phyloP scores from a whole-genome alignment of 1,139 yeast genomes.

The Kazachstania sp. region DNA sequence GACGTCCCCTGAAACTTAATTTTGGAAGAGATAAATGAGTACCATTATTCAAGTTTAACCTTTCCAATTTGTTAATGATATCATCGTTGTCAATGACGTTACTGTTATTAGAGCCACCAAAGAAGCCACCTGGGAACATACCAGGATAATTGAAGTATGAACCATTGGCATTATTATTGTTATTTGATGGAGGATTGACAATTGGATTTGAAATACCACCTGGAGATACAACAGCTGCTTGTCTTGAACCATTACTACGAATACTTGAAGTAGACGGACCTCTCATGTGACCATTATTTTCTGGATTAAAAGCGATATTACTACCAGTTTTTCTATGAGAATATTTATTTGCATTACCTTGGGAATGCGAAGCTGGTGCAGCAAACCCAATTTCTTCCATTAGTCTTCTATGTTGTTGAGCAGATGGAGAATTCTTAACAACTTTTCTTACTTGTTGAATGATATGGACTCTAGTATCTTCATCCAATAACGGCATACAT shows the following conservation, averaged over 20 bases:
- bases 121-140: slow-evolving; percentile 19
- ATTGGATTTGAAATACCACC: not conserved
- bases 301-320: slow-evolving; percentile 22
- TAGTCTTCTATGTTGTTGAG: slow-evolving; percentile 73
- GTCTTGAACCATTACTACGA: slow-evolving; percentile 27
- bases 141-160: slow-evolving; percentile 28
- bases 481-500: slow-evolving; percentile 53
- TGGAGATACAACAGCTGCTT: slow-evolving; percentile 10
- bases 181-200: slow-evolving; percentile 1
- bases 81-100: slow-evolving; percentile 13
- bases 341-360: slow-evolving; percentile 10
- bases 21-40: slow-evolving; percentile 29
- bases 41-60: slow-evolving; percentile 23
- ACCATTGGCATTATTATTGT: not conserved
- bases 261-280: slow-evolving; percentile 28
- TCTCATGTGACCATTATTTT: slow-evolving; percentile 23
- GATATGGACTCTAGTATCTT: slow-evolving; percentile 49
- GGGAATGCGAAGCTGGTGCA: slow-evolving; percentile 10
- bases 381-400: slow-evolving; percentile 85
- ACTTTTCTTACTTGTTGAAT: slow-evolving; percentile 53
- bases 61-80: slow-evolving; percentile 25
- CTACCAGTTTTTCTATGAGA: slow-evolving; percentile 20
- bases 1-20: slow-evolving; percentile 21
- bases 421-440: slow-evolving; percentile 49
- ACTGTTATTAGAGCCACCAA: slow-evolving; percentile 6